Evolutionary conservation across 805 yeast species (phyloP), one percentile per base, ranked within the genome.

Genomic region (Myxozyma nipponensis): DNA sequence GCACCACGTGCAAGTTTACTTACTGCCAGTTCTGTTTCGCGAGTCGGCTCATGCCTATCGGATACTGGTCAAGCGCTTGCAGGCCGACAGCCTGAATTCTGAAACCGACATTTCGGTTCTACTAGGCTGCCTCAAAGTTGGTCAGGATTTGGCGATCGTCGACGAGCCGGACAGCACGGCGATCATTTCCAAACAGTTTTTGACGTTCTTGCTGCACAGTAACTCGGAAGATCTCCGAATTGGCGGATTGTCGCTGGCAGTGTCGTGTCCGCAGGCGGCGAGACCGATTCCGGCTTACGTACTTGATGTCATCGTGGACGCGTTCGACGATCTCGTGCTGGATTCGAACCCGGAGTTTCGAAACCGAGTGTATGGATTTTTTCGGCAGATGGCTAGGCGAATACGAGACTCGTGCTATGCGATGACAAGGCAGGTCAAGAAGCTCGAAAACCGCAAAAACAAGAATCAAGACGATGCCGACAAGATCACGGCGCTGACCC

Each of bases 291-390:
- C 78, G 0, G 43, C 67, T 0, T 64, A 64, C 23, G 70, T 78
- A 0, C 77, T 77, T 49, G 69, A 71, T 0, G 59, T 77, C 1
- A 57, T 89, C 0, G 58, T 66, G 35, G 63, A 70, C 0, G 67
- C 75, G 26, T 60, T 83, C 3, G 77, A 76, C 26, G 67, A 75
- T 3, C 73, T 82, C 54, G 75, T 84, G 50, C 72, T 76, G n/a
- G 95, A 86, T 51, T 72, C 77, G 18, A 80, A 83, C 49, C 73
- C 86, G 15, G 90, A 84, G 53, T 72, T 78, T 0, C 72, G 96
- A 62, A 82, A 82, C 56, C 81, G 78, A 41, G 79, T 86, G 45
- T 72, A 73, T 24, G 81, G 91, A 2, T 62, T 78, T 17, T 66
- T 89, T 49, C 76, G 83, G 47, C 79, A 75, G 49, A 82, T 89